These are phyloP conservation scores for Annona cherimola DNA, from an alignment of 164 flowering plant species.

Conservation along the genomic window DNA sequence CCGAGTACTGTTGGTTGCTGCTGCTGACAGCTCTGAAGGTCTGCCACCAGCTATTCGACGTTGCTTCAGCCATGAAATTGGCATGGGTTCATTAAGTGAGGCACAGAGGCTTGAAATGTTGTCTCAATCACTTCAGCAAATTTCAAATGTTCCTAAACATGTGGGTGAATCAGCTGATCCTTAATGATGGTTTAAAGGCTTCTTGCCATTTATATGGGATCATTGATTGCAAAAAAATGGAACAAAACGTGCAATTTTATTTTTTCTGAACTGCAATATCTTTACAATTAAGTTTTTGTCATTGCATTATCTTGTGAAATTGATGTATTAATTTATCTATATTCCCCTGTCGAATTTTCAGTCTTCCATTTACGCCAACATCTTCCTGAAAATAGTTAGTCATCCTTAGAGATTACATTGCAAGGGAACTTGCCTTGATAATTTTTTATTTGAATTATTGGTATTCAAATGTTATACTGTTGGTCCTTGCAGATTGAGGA, in stretches of 20 bases:
- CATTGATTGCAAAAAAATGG: neutral
- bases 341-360: neutral
- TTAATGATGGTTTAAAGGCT: neutral
- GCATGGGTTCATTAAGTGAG: conserved; percentile 68
- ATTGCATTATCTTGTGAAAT: too few relatives aligned
- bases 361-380: neutral
- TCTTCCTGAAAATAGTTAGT: neutral
- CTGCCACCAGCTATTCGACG: conserved; percentile 75
- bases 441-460: too few relatives aligned
- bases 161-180: conserved; percentile 32
- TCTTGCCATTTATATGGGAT: neutral
- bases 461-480: conserved; percentile 19
- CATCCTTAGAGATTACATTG: neutral
- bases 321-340: too few relatives aligned
- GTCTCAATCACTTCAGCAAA: conserved; percentile 46
- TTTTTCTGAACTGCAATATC: too few relatives aligned
- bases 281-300: too few relatives aligned
- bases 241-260: neutral
- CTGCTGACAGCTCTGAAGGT: conserved; percentile 75
- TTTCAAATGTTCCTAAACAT: conserved; percentile 37
- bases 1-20: conserved; percentile 65
- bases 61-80: conserved; percentile 90
- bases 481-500: conserved; percentile 55
- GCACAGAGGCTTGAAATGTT: conserved; percentile 77
- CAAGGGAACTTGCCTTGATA: neutral